Evolutionary conservation across 257 asterid genomes (phyloP).

Genomic region (Solanum pinnatisectum): DNA sequence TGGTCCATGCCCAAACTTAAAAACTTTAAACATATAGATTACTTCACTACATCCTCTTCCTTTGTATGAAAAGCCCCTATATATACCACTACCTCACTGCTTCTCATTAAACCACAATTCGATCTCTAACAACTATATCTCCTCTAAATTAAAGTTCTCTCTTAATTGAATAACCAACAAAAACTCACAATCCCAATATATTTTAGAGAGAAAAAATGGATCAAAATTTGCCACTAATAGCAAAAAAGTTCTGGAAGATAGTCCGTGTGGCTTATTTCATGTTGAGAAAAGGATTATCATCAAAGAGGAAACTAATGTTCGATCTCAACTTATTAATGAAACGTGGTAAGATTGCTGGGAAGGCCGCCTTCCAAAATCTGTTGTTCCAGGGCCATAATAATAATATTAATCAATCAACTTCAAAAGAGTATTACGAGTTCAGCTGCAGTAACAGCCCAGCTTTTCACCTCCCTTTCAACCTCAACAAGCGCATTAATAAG

Average conservation of each 20-base stretch:
- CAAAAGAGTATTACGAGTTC: slow-evolving; percentile 56
- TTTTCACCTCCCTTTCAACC: slow-evolving; percentile 26
- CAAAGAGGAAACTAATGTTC: slow-evolving; percentile 24
- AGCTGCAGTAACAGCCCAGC: slow-evolving; percentile 78
- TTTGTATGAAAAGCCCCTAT: neutral
- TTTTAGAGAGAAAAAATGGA: neutral
- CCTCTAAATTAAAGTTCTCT: neutral
- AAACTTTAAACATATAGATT: neutral
- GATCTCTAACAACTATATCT: neutral
- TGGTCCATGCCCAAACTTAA: neutral
- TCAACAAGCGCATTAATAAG: slow-evolving; percentile 15
- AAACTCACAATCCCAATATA: neutral
- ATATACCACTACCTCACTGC: neutral
- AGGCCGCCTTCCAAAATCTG: slow-evolving; percentile 12
- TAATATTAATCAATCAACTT: neutral
- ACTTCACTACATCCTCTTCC: neutral
- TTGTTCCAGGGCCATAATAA: neutral
- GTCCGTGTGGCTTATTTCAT: neutral
- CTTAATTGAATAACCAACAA: neutral
- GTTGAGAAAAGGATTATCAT: slow-evolving; percentile 31
- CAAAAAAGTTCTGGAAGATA: slow-evolving; percentile 11
- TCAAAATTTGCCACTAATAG: slow-evolving; percentile 5
- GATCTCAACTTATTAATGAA: slow-evolving; percentile 26
- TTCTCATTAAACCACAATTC: neutral
- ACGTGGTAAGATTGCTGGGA: slow-evolving; percentile 43